Conservation (phyloP, 495 filamentous ascomycete genomes). For the Penicillium mononematosum region DNA sequence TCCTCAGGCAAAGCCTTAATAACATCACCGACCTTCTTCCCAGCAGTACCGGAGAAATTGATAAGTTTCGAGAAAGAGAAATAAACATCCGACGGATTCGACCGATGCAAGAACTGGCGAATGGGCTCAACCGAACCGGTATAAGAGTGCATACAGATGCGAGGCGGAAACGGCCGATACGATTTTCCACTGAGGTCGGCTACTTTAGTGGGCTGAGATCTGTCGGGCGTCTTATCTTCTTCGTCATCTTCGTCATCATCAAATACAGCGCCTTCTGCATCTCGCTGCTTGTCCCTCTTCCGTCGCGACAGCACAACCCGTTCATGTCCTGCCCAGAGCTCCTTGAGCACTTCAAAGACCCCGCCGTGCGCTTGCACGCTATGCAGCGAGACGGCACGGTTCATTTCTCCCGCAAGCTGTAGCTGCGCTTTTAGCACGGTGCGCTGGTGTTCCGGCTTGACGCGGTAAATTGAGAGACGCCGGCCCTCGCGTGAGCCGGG, state of each 20-base stretch:
- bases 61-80: constrained; percentile 86
- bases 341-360: constrained; percentile 70
- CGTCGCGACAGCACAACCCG: constrained; percentile 63
- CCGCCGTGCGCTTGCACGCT: constrained; percentile 89
- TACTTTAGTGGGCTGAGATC: constrained; percentile 24
- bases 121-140: constrained; percentile 75
- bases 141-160: constrained; percentile 93
- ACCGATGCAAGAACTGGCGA: constrained; percentile 72
- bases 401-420: constrained; percentile 77
- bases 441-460: constrained; percentile 76
- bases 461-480: constrained; percentile 67
- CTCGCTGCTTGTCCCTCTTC: constrained; percentile 48
- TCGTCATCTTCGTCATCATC: constrained; percentile 33
- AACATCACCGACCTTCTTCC: constrained; percentile 57
- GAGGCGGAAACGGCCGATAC: constrained; percentile 73
- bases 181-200: constrained; percentile 25
- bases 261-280: constrained; percentile 34
- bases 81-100: constrained; percentile 74
- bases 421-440: constrained; percentile 76
- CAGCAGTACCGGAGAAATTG: constrained; percentile 65
- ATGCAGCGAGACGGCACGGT: constrained; percentile 80
- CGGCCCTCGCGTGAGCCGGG: constrained; percentile 83
- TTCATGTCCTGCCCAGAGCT: constrained; percentile 82
- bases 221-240: neutral
- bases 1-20: constrained; percentile 75